Evolutionary conservation across 148 eudicot species (phyloP).

Genomic region (Camellia lanceoleosa): DNA sequence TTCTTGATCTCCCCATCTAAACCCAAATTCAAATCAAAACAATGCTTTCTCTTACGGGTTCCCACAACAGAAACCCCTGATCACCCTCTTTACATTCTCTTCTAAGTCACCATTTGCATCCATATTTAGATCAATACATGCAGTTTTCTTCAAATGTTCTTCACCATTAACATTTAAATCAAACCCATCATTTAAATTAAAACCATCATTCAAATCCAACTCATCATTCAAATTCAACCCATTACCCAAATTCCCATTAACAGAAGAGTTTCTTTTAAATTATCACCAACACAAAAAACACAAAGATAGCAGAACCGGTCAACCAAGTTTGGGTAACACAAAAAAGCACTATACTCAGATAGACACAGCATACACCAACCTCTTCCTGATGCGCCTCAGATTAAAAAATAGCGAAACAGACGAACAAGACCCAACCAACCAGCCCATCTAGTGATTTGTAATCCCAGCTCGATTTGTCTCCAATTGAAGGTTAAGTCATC

Average conservation of each 20-base stretch:
- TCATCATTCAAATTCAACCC: conserved; percentile 55
- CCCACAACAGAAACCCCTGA: conserved; percentile 9
- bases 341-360: too few relatives aligned
- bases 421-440: too few relatives aligned
- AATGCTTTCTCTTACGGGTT: conserved; percentile 36
- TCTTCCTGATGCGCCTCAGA: too few relatives aligned
- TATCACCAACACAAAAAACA: conserved; percentile 18
- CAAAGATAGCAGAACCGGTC: too few relatives aligned
- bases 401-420: too few relatives aligned
- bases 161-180: conserved; percentile 6
- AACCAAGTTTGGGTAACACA: too few relatives aligned
- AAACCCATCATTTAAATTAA: conserved; percentile 17
- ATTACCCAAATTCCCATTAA: conserved; percentile 21
- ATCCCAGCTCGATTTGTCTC: too few relatives aligned
- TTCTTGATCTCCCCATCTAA: conserved; percentile 35
- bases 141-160: conserved; percentile 19
- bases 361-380: too few relatives aligned
- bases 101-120: conserved; percentile 41
- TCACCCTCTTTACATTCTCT: conserved; percentile 8
- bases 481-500: too few relatives aligned
- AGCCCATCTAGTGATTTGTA: too few relatives aligned
- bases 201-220: conserved; percentile 31
- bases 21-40: conserved; percentile 77
- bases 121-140: conserved; percentile 68
- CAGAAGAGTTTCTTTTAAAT: conserved; percentile 21